Percentiles rank a stretch among this genome's conserved stretches.
Evolutionary conservation across 257 asterid species (phyloP).

Genomic region (Petunia axillaris): DNA sequence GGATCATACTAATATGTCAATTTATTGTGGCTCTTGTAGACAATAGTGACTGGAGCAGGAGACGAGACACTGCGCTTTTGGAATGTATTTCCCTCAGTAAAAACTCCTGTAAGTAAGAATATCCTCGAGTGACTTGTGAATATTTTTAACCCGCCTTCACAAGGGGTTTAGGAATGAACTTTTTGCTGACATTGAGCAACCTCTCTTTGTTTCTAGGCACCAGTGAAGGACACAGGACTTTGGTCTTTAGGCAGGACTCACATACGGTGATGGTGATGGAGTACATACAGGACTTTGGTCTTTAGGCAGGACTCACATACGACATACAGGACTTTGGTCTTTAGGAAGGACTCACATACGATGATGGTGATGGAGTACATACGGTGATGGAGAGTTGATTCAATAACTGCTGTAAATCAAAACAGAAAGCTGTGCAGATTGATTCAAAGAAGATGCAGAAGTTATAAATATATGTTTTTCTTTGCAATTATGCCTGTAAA

Average conservation of each 20-base stretch:
- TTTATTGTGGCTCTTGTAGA: constrained; percentile 46
- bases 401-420: constrained; percentile 18
- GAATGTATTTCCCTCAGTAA: constrained; percentile 85
- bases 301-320: constrained; percentile 83
- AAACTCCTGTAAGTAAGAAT: constrained; percentile 66
- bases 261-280: constrained; percentile 36
- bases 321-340: constrained; percentile 93
- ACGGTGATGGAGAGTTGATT: constrained; percentile 27
- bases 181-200: neutral
- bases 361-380: neutral
- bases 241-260: constrained; percentile 95
- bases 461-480: neutral
- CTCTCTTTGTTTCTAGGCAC: constrained; percentile 48
- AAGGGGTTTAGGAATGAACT: neutral
- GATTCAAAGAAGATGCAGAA: neutral
- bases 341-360: constrained; percentile 86
- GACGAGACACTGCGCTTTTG: constrained; percentile 95
- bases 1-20: neutral
- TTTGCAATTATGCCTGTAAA: constrained; percentile 16
- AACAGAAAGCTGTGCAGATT: neutral
- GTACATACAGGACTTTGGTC: constrained; percentile 63
- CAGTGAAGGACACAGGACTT: constrained; percentile 81
- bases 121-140: neutral
- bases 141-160: neutral
- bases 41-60: constrained; percentile 97